Evolutionary conservation across 371 early-diverging fungal species (phyloP).

Genomic region (Dinochytrium kinnereticum): DNA sequence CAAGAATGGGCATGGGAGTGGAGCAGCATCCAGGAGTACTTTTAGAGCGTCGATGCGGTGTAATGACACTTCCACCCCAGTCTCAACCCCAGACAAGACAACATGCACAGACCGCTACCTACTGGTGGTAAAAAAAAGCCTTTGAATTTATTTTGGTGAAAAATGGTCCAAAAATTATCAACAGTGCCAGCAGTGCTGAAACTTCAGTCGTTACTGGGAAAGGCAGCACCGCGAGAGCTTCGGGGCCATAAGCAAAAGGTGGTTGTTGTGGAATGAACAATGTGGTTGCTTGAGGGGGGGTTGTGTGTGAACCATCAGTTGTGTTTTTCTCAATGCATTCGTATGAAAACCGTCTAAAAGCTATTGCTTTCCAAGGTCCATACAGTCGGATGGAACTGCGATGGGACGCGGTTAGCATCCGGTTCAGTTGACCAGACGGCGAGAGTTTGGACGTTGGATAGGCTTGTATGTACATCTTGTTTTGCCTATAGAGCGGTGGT

Average conservation of each 20-base stretch:
- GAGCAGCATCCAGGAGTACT: too few species aligned
- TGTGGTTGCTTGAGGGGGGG: too few species aligned
- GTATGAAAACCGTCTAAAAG: too few species aligned
- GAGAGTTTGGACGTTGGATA: slow-evolving; percentile 37
- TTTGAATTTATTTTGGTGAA: too few species aligned
- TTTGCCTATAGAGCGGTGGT: neutral
- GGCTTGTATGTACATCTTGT: slow-evolving; percentile 20
- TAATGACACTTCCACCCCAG: too few species aligned
- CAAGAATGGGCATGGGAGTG: too few species aligned
- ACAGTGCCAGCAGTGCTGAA: neutral
- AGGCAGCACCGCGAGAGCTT: slow-evolving; percentile 24
- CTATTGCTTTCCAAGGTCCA: slow-evolving; percentile 38
- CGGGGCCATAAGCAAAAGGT: slow-evolving; percentile 41
- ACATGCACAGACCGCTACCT: too few species aligned
- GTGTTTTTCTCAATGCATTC: neutral
- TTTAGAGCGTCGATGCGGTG: too few species aligned
- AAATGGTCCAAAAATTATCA: neutral
- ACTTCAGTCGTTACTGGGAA: slow-evolving; percentile 5
- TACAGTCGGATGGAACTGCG: slow-evolving; percentile 49
- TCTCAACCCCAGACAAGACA: too few species aligned
- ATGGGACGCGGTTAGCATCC: slow-evolving; percentile 47
- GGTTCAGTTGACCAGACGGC: slow-evolving; percentile 51
- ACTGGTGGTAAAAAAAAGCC: too few species aligned
- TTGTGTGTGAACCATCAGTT: neutral
- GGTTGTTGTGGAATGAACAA: neutral